Percentiles rank a stretch among this genome's conserved stretches.
Conservation (phyloP, 75 land plant genomes). For the Sequoiadendron giganteum region DNA sequence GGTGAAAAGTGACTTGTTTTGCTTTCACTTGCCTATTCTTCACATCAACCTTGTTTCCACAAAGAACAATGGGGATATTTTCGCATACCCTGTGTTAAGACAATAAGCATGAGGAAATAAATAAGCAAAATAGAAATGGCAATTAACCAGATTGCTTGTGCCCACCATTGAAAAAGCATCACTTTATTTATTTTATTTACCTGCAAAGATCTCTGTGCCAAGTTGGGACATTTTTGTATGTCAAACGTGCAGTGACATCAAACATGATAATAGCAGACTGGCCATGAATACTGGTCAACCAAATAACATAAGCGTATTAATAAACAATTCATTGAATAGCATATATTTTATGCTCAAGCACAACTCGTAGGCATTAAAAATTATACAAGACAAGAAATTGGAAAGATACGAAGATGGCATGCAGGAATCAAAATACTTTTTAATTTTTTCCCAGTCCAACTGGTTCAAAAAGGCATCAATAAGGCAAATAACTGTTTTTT, state of each 20-base stretch:
- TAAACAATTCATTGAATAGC: neutral
- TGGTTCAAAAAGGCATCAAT: too few relatives aligned
- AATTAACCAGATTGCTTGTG: neutral
- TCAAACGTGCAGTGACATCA: slow-evolving; percentile 61
- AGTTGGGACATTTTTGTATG: slow-evolving; percentile 60
- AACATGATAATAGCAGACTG: slow-evolving; percentile 69
- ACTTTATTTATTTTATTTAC: slow-evolving; percentile 15
- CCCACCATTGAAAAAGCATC: neutral
- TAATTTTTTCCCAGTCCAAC: too few relatives aligned
- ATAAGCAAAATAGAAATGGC: neutral
- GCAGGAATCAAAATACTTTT: too few relatives aligned
- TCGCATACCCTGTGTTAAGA: slow-evolving; percentile 64
- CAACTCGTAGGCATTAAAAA: neutral
- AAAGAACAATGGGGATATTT: slow-evolving; percentile 84
- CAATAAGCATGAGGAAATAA: neutral
- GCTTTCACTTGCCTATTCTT: slow-evolving; percentile 91
- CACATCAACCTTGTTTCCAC: slow-evolving; percentile 93
- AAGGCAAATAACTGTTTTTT: too few relatives aligned
- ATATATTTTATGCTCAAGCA: neutral
- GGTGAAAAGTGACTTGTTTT: slow-evolving; percentile 87
- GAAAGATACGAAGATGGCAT: too few relatives aligned
- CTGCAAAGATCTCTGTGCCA: slow-evolving; percentile 64
- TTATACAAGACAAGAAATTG: neutral
- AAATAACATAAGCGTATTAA: neutral
- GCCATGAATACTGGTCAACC: slow-evolving; percentile 52